Evolutionary conservation across 768 basidiomycete genomes (phyloP), one percentile per base, ranked within the genome.

Genomic region (Kwoniella pini): DNA sequence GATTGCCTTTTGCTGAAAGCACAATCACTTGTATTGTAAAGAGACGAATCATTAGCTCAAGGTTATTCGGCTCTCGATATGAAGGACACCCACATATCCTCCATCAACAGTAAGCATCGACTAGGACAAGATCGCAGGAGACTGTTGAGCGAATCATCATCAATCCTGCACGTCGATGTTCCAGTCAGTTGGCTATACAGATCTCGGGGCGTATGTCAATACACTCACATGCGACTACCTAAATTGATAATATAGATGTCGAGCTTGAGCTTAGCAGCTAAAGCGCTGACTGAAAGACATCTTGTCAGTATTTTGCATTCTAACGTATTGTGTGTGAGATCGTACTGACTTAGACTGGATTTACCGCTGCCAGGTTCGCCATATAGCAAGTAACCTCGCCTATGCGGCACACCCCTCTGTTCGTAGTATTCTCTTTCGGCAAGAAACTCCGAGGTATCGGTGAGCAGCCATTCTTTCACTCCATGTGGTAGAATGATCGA

Each of bases 341-440:
- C 13, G 4, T 24, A 39, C 40, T 42, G 9, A 69, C 68, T 58
- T 10, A 69, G 42, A 27, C 56, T 65, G 6, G 60, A 26, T 42
- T 69, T 69, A n/a, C 67, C 67, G 21, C 62, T 60, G 10, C 67
- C 67, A 1, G 64, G 67, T 24, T 43, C n/a, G 0, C 67, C 67
- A 46, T 69, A 49, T 3, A 69, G 36, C 40, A 69, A 46, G 27
- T 54, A 69, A 19, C 67, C 67, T 38, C 64, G 15, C 39, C 67
- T 45, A 39, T 54, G 59, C 6, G 63, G 68, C 21, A 61, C 13
- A 12, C 64, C 68, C 30, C 46, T 30, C 11, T 57, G 33, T 11
- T 30, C 19, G 42, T 69, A 69, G 36, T 65, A 69, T 13, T 19
- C 38, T 33, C 22, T 36, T 21, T 57, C 61, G n/a, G 21, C 44